These are phyloP conservation scores for Venustampulla echinocandica DNA, from an alignment of 495 filamentous ascomycete species.

Conservation along the genomic window DNA sequence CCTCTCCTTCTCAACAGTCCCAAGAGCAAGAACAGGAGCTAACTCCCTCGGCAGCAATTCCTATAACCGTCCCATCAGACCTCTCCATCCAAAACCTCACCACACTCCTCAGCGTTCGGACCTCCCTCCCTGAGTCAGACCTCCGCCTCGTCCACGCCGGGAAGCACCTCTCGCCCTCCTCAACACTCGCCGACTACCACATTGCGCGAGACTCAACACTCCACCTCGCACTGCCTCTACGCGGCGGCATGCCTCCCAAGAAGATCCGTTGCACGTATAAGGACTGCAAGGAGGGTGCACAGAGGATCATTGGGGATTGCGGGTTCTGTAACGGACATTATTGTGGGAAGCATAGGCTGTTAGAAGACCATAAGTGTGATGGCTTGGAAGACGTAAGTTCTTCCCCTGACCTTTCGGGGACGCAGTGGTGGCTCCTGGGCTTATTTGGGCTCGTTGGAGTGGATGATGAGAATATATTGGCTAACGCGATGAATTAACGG, in stretches of 20 bases:
- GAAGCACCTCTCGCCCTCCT: conserved; percentile 31
- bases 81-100: conserved; percentile 36
- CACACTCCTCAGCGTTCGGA: conserved; percentile 38
- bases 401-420: conserved; percentile 2
- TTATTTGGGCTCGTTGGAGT: conserved; percentile 14
- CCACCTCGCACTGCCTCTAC: conserved; percentile 37
- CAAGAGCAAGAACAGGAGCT: conserved; percentile 2
- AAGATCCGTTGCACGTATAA: conserved; percentile 83
- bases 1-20: no score
- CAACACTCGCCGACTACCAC: conserved; percentile 30
- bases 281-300: conserved; percentile 75
- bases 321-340: conserved; percentile 88
- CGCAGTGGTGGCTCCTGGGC: conserved; percentile 42
- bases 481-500: conserved; percentile 23
- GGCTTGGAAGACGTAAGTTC: conserved; percentile 78
- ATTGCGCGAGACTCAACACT: conserved; percentile 34
- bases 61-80: conserved; percentile 32
- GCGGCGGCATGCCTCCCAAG: conserved; percentile 54
- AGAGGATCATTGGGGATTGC: conserved; percentile 92
- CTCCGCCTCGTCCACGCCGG: conserved; percentile 42
- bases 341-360: conserved; percentile 85
- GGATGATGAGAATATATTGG: conserved; percentile 22
- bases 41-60: conserved; percentile 28
- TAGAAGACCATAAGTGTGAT: conserved; percentile 87
- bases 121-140: conserved; percentile 29